These are phyloP conservation scores for Echinochloa phyllopogon DNA, from an alignment of 176 grass and related monocot genomes.

Conservation along the genomic window DNA sequence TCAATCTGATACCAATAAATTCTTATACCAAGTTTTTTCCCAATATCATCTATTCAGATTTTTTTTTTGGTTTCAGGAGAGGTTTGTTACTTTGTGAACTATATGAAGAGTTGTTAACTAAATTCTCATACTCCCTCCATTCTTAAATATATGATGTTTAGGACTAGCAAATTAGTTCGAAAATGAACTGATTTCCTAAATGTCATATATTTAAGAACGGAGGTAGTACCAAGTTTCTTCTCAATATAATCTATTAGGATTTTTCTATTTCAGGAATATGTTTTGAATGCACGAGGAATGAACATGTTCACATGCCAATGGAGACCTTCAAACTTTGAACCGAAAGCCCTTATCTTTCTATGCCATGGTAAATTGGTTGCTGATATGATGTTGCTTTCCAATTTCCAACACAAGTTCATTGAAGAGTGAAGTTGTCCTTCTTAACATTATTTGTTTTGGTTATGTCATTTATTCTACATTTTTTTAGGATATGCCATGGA, in stretches of 20 bases:
- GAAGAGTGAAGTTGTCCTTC: neutral
- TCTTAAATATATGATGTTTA: no score
- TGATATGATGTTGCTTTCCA: neutral
- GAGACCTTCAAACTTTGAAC: conserved; percentile 49
- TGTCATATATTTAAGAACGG: no score
- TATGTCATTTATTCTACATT: neutral
- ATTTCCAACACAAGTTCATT: neutral
- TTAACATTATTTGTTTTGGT: neutral
- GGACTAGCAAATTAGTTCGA: no score
- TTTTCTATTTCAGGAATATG: conserved; percentile 50
- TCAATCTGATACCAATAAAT: neutral
- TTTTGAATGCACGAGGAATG: conserved; percentile 56
- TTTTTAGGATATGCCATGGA: conserved; percentile 77
- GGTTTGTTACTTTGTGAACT: no score
- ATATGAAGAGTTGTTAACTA: no score
- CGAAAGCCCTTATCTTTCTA: conserved; percentile 77
- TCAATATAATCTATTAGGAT: neutral
- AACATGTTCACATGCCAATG: conserved; percentile 71
- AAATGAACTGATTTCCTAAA: no score
- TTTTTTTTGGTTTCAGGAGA: no score
- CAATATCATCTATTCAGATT: no score
- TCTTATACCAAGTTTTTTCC: neutral
- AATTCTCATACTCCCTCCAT: no score
- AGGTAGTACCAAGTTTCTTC: neutral
- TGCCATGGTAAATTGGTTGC: conserved; percentile 59